Evolutionary conservation across 768 basidiomycete species (phyloP).

Genomic region (Agaricus blazei): DNA sequence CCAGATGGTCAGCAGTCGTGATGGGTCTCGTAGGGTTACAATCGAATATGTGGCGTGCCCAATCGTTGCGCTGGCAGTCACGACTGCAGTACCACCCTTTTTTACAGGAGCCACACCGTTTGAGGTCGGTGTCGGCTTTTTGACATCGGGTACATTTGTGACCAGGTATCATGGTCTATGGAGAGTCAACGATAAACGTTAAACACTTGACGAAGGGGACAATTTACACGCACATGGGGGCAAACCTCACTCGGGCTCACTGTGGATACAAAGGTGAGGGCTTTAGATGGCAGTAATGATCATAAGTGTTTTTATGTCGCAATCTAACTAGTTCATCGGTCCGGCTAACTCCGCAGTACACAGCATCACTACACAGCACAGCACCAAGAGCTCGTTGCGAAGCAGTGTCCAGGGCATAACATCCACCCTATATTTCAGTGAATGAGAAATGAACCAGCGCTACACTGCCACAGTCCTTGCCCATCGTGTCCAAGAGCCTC

Average conservation of each 20-base stretch:
- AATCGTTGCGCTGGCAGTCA: constrained; percentile 24
- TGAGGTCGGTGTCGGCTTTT: neutral
- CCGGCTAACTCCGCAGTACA: too few relatives aligned
- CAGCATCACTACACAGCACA: too few relatives aligned
- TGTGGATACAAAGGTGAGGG: too few relatives aligned
- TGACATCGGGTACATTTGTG: neutral
- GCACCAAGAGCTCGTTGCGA: too few relatives aligned
- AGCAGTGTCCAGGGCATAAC: neutral
- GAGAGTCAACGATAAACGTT: neutral
- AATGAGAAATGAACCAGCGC: constrained; percentile 27
- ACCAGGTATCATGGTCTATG: neutral
- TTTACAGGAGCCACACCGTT: constrained; percentile 19
- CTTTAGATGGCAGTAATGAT: too few relatives aligned
- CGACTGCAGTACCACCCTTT: constrained; percentile 28
- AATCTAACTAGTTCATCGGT: too few relatives aligned
- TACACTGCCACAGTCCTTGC: constrained; percentile 42
- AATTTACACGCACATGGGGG: neutral
- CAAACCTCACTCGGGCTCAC: neutral
- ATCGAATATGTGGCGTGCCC: constrained; percentile 27
- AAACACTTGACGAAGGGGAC: neutral
- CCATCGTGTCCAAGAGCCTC: constrained; percentile 44
- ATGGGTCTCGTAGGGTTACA: constrained; percentile 21
- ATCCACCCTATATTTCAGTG: neutral
- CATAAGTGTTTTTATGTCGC: too few relatives aligned
- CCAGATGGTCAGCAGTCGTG: constrained; percentile 28